A percentile compares a stretch with the other conserved stretches of the same genome.
phyloP scores from a whole-genome alignment of 306 rosid genomes.

The Quillaja saponaria region DNA sequence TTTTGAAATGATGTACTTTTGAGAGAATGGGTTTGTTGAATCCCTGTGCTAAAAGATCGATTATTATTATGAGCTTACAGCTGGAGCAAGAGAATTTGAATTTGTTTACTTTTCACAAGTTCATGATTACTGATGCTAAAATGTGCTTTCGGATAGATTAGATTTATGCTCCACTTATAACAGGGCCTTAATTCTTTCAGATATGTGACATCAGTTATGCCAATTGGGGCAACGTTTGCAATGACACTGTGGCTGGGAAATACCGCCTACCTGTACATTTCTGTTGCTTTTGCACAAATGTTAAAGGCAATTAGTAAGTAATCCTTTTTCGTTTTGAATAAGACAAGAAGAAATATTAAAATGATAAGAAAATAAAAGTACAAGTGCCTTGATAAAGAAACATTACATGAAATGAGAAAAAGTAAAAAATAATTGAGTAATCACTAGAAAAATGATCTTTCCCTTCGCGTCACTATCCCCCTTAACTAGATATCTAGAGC shows the following conservation, averaged over 20 bases:
- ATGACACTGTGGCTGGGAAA: conserved; percentile 99
- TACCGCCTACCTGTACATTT: conserved; percentile 94
- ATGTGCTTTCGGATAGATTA: conserved; percentile 5
- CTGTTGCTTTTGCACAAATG: conserved; percentile 98
- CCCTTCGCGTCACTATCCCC: no score
- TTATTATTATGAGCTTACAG: no score
- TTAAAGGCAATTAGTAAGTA: conserved; percentile 96
- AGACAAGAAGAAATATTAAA: no score
- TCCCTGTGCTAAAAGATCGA: not conserved
- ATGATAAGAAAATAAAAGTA: no score
- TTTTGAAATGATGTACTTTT: conserved; percentile 22
- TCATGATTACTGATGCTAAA: conserved; percentile 21
- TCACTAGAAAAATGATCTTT: no score
- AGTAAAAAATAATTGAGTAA: no score
- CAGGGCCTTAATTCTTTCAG: conserved; percentile 53
- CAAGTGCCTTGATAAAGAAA: no score
- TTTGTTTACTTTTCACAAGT: no score
- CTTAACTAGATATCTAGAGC: conserved; percentile 26
- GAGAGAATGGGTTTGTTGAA: conserved; percentile 14
- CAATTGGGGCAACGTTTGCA: conserved; percentile 97
- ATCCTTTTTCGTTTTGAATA: conserved; percentile 23
- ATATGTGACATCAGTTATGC: conserved; percentile 83
- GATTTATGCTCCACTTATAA: conserved; percentile 30
- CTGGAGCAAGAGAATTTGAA: no score
- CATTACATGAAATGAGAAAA: no score